Evolutionary conservation across 2,329 filamentous ascomycete genomes (phyloP).

Genomic region (Venturia asperata): DNA sequence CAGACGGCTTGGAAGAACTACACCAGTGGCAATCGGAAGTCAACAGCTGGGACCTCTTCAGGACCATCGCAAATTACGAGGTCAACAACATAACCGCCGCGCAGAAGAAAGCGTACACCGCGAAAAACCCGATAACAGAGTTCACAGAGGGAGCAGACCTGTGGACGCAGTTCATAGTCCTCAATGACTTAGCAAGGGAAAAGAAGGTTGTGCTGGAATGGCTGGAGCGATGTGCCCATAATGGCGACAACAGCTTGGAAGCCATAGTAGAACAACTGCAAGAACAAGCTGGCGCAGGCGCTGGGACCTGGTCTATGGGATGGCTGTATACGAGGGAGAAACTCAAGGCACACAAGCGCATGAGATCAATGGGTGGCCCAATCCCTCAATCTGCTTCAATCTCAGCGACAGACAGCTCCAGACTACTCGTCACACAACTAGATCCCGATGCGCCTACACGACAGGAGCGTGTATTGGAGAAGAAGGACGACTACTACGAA

Average conservation of each 20-base stretch:
- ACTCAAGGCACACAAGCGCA: conserved; percentile 82
- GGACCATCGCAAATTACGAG: conserved; percentile 56
- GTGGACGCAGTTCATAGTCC: conserved; percentile 67
- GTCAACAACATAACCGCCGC: conserved; percentile 51
- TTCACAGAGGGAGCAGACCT: conserved; percentile 56
- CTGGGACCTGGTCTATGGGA: conserved; percentile 73
- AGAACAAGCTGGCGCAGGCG: conserved; percentile 22
- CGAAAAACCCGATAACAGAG: conserved; percentile 30
- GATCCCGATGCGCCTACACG: conserved; percentile 86
- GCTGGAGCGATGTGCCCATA: conserved; percentile 70
- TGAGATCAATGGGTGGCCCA: conserved; percentile 57
- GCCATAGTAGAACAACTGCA: conserved; percentile 64
- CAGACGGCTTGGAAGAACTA: conserved; percentile 6
- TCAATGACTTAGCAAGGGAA: conserved; percentile 67
- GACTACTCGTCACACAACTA: conserved; percentile 71
- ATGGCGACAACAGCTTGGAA: conserved; percentile 62
- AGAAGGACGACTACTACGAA: conserved; percentile 82
- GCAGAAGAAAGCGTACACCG: conserved; percentile 30
- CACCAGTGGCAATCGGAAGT: conserved; percentile 69
- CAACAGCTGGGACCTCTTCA: conserved; percentile 84
- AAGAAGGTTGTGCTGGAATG: conserved; percentile 75
- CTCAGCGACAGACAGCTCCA: conserved; percentile 42
- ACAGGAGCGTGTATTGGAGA: conserved; percentile 68
- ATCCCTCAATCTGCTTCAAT: conserved; percentile 45
- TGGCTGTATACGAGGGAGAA: conserved; percentile 88